Evolutionary conservation across 129 eudicot genomes (phyloP).

Genomic region (Pulicaria dysenterica): DNA sequence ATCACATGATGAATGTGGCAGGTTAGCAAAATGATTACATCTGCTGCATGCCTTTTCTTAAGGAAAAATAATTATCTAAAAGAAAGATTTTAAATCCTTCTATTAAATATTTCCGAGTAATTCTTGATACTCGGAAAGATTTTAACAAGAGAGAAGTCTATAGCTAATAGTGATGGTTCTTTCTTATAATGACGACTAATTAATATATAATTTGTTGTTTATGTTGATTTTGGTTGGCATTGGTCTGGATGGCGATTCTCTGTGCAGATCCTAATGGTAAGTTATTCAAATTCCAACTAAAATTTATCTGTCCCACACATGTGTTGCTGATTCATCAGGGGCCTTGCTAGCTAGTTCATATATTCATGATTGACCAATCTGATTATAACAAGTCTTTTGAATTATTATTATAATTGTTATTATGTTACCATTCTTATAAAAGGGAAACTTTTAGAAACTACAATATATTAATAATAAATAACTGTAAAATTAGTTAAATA

Average conservation of each 20-base stretch:
- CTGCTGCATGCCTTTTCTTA: background rate
- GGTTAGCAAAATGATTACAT: background rate
- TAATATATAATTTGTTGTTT: conserved; percentile 4
- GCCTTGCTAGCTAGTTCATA: conserved; percentile 6
- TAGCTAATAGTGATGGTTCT: no score
- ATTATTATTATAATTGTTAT: conserved; percentile 16
- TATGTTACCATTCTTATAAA: conserved; percentile 2
- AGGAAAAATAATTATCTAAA: background rate
- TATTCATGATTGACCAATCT: conserved; percentile 23
- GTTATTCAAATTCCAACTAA: conserved; percentile 6
- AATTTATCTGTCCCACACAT: conserved; percentile 33
- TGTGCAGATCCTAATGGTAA: conserved; percentile 83
- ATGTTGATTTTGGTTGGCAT: conserved; percentile 25
- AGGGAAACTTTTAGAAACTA: background rate
- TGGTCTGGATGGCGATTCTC: conserved; percentile 23
- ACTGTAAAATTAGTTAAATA: background rate
- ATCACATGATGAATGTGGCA: conserved; percentile 28
- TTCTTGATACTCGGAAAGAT: no score
- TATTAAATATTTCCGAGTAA: no score
- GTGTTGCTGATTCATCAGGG: conserved; percentile 34
- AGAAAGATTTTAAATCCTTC: no score
- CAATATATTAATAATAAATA: background rate
- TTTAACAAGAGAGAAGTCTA: no score
- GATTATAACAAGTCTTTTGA: background rate
- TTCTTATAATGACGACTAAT: no score